Evolutionary conservation across 768 basidiomycete genomes (phyloP), one percentile per base, ranked within the genome.

Genomic region (Suillus spraguei): DNA sequence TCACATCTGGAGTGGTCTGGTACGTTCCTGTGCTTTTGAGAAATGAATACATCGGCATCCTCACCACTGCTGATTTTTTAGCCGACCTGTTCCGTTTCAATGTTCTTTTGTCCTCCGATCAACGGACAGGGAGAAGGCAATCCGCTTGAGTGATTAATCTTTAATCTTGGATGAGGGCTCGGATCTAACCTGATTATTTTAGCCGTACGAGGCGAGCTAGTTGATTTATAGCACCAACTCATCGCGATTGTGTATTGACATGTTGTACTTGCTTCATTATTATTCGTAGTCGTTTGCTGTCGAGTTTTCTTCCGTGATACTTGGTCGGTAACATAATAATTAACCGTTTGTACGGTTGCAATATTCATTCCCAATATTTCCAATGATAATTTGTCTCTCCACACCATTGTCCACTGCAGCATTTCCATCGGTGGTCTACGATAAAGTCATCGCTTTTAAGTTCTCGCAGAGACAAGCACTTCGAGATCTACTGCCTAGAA

Each of bases 1-100:
- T 76, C 65, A 73, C 69, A 11, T 61, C 70, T 47, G 74, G 74
- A n/a, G 69, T 77, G 41, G 65, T 76, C 65, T 71, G 69, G 74
- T 76, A 16, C n/a, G 75, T 66, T 66, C 54, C 64, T 61, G 38
- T 33, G 39, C 22, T 35, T 61, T 62, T 49, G 60, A 22, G 55
- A 32, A 17, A 10, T 50, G 28, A 32, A 50, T n/a, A 9, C 4
- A 16, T 32, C 42, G 60, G 56, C 60, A 35, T 53, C 52, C 20
- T 64, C 64, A 36, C 36, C 4, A 5, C 38, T 38, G 60, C 49
- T 8, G 52, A 59, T 63, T 66, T 75, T 64, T 42, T 64, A 74
- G 72, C 8, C 72, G 68, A 35, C 74, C 73, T 36, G 60, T 72
- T 64, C 72, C 73, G 54, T 74, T 73, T 67, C 58, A 69, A 60